These are phyloP conservation scores for Talaromyces adpressus DNA, from an alignment of 495 filamentous ascomycete species.

Conservation along the genomic window DNA sequence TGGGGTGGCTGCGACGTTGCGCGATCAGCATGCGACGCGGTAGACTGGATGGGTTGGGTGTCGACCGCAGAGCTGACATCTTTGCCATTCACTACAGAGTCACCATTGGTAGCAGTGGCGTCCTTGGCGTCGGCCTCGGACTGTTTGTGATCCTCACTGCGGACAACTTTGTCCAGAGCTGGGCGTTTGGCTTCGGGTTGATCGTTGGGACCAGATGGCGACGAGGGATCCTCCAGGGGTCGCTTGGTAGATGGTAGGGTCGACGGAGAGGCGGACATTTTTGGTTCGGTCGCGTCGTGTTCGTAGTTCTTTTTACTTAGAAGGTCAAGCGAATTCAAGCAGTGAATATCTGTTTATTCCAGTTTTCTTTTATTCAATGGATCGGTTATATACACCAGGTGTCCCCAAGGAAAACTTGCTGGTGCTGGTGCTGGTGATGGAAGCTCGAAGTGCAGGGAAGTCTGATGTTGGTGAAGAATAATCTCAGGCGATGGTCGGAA, in stretches of 20 bases:
- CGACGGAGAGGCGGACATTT: slow-evolving; percentile 58
- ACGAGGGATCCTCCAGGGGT: slow-evolving; percentile 93
- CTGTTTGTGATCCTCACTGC: slow-evolving; percentile 40
- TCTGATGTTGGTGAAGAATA: slow-evolving; percentile 62
- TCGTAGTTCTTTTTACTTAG: slow-evolving; percentile 24
- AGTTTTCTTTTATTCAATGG: slow-evolving; percentile 43
- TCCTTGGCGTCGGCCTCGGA: slow-evolving; percentile 46
- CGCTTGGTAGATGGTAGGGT: slow-evolving; percentile 72
- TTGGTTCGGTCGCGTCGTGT: slow-evolving; percentile 14
- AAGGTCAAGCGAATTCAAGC: slow-evolving; percentile 25
- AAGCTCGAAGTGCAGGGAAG: slow-evolving; percentile 25
- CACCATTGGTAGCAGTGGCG: slow-evolving; percentile 47
- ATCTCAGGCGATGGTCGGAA: slow-evolving; percentile 27
- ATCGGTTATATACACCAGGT: slow-evolving; percentile 83
- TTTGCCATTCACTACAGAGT: slow-evolving; percentile 59
- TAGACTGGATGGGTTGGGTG: slow-evolving; percentile 62
- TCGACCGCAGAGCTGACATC: slow-evolving; percentile 27
- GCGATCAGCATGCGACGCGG: slow-evolving; percentile 49
- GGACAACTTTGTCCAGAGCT: slow-evolving; percentile 85
- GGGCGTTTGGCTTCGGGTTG: slow-evolving; percentile 97
- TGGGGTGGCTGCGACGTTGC: slow-evolving; percentile 42
- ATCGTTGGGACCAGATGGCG: slow-evolving; percentile 80
- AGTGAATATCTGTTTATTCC: slow-evolving; percentile 37
- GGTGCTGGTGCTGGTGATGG: slow-evolving; percentile 54
- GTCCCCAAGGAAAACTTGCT: slow-evolving; percentile 87